Evolutionary conservation across 441 rosid genomes (phyloP).

Genomic region (Oxalis stricta): DNA sequence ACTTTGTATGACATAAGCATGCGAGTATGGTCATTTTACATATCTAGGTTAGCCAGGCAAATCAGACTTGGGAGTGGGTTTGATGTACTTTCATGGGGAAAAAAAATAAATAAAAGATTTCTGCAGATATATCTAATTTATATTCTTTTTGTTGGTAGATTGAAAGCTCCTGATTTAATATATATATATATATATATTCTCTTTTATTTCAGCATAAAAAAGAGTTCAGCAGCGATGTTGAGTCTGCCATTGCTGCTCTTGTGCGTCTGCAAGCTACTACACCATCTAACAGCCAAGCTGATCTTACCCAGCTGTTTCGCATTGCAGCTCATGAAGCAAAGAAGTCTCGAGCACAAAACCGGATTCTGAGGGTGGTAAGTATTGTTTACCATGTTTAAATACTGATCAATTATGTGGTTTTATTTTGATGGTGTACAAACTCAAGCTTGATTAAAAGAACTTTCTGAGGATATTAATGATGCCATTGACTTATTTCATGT

Average conservation of each 20-base stretch:
- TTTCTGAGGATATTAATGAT: too few relatives aligned
- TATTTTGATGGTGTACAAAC: too few relatives aligned
- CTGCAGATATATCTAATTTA: too few relatives aligned
- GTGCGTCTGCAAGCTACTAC: constrained; percentile 48
- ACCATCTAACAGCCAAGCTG: constrained; percentile 45
- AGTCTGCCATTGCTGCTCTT: constrained; percentile 48
- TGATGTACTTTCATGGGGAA: not conserved
- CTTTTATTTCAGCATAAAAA: constrained; percentile 39
- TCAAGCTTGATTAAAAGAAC: too few relatives aligned
- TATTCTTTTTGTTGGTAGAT: not conserved
- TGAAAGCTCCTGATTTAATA: not conserved
- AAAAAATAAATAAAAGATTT: too few relatives aligned
- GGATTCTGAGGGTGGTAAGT: constrained; percentile 77
- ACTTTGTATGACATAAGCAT: too few relatives aligned
- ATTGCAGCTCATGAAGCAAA: constrained; percentile 80
- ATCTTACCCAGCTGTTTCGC: constrained; percentile 68
- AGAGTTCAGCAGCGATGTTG: constrained; percentile 71
- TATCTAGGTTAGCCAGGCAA: too few relatives aligned
- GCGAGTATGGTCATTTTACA: too few relatives aligned
- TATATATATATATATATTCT: constrained; percentile 1
- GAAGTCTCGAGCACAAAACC: constrained; percentile 50
- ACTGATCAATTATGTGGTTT: too few relatives aligned
- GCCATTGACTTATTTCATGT: not conserved
- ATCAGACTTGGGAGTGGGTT: not conserved
- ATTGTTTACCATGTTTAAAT: too few relatives aligned